phyloP scores from a whole-genome alignment of 257 asterid species.

The Echites panduratus region DNA sequence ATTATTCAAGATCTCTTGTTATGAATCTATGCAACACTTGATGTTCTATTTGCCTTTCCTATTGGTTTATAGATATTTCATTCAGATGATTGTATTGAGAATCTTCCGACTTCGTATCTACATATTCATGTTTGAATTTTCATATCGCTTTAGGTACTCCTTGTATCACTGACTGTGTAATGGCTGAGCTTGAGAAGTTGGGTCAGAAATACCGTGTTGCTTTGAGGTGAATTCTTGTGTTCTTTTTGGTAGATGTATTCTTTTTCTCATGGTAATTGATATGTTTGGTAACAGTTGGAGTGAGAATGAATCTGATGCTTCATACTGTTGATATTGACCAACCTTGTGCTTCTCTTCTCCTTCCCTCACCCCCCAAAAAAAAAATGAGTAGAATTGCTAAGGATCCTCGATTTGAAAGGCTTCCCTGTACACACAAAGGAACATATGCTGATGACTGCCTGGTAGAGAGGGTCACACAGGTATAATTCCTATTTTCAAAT shows the following conservation, averaged over 20 bases:
- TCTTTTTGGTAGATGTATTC: background rate
- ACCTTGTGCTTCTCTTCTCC: background rate
- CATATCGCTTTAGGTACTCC: conserved; percentile 68
- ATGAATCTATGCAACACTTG: background rate
- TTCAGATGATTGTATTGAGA: background rate
- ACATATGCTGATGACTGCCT: conserved; percentile 98
- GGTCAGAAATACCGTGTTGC: conserved; percentile 95
- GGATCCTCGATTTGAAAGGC: conserved; percentile 98
- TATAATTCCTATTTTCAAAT: conserved; percentile 8
- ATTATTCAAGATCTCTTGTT: background rate
- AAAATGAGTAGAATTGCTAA: conserved; percentile 65
- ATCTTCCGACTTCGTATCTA: background rate
- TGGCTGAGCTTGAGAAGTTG: conserved; percentile 99
- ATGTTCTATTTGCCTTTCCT: background rate
- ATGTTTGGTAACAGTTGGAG: background rate
- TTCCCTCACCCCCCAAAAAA: background rate
- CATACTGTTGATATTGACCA: background rate
- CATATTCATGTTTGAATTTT: background rate
- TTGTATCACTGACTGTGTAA: conserved; percentile 95
- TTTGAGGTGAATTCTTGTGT: conserved; percentile 46
- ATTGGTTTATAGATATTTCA: background rate
- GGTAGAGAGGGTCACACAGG: conserved; percentile 92
- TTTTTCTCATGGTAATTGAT: background rate
- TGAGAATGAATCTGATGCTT: background rate
- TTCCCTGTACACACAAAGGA: conserved; percentile 92